These are phyloP conservation scores for Hemileccinum rubropunctum DNA, from an alignment of 768 basidiomycete genomes.

Conservation along the genomic window DNA sequence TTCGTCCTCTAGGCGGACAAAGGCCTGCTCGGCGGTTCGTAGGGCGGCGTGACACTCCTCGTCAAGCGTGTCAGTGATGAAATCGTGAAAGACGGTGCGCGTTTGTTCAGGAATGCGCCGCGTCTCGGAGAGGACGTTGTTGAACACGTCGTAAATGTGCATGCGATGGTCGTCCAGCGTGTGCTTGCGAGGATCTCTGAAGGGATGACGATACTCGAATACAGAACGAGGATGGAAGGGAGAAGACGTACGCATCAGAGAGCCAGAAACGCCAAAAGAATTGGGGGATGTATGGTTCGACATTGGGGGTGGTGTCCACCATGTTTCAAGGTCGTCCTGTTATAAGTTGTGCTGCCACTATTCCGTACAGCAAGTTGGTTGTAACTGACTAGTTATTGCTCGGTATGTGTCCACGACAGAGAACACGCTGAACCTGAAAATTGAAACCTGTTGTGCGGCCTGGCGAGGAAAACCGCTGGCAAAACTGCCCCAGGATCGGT, in stretches of 20 bases:
- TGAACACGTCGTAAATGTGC: conserved; percentile 52
- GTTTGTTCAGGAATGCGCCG: conserved; percentile 35
- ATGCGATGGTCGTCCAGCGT: conserved; percentile 38
- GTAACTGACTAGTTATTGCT: neutral
- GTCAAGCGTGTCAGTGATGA: conserved; percentile 33
- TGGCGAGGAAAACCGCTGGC: neutral
- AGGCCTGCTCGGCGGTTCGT: conserved; percentile 42
- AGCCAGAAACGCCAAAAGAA: conserved; percentile 54
- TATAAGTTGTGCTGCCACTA: too few relatives aligned
- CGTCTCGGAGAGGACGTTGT: conserved; percentile 48
- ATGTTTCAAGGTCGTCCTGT: neutral
- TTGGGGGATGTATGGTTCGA: conserved; percentile 41
- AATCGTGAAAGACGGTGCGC: conserved; percentile 43
- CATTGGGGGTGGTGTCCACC: conserved; percentile 6
- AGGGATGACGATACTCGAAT: neutral
- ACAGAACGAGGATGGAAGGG: too few relatives aligned
- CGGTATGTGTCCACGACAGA: neutral
- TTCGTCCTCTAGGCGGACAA: conserved; percentile 41
- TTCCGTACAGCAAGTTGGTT: conserved; percentile 1
- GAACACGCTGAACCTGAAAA: neutral
- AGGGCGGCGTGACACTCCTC: conserved; percentile 36
- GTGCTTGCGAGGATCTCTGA: conserved; percentile 30
- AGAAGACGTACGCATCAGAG: conserved; percentile 36
- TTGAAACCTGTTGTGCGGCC: neutral
- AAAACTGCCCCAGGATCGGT: neutral